These are phyloP conservation scores for Penicillium polonicum DNA, from an alignment of 2,329 filamentous ascomycete genomes.

Conservation along the genomic window DNA sequence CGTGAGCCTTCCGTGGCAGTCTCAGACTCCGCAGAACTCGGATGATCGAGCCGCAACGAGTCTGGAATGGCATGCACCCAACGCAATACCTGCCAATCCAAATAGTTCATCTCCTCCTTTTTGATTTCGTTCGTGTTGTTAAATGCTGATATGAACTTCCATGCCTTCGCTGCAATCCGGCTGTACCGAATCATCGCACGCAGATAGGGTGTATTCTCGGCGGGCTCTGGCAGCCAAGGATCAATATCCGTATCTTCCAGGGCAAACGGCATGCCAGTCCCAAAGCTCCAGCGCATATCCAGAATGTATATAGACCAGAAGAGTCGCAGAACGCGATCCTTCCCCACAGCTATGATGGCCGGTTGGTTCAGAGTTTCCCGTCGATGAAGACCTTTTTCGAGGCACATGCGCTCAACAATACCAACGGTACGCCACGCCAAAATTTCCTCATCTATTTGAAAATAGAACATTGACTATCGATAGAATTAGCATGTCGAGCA, in stretches of 20 bases:
- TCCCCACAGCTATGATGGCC: slow-evolving; percentile 66
- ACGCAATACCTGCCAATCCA: slow-evolving; percentile 78
- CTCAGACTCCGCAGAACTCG: slow-evolving; percentile 44
- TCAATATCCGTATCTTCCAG: slow-evolving; percentile 84
- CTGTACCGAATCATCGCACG: slow-evolving; percentile 86
- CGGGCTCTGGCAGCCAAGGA: slow-evolving; percentile 71
- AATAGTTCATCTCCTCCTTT: slow-evolving; percentile 70
- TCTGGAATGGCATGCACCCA: slow-evolving; percentile 75
- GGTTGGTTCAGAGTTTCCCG: slow-evolving; percentile 66
- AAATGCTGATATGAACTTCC: slow-evolving; percentile 74
- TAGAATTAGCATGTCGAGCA: slow-evolving; percentile 2
- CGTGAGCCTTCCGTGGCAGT: slow-evolving; percentile 51
- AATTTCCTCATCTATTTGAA: slow-evolving; percentile 79
- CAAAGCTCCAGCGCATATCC: slow-evolving; percentile 86
- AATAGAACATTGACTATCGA: slow-evolving; percentile 68
- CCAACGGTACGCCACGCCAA: slow-evolving; percentile 89
- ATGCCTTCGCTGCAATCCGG: slow-evolving; percentile 78
- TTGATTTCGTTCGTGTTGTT: slow-evolving; percentile 64
- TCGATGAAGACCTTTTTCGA: slow-evolving; percentile 79
- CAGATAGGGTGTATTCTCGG: slow-evolving; percentile 63
- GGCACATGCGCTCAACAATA: slow-evolving; percentile 73
- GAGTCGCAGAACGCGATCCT: slow-evolving; percentile 65
- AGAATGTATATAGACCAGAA: slow-evolving; percentile 88
- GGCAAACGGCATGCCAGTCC: slow-evolving; percentile 79
- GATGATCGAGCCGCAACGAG: slow-evolving; percentile 59